Base-by-base conservation (phyloP, 2,329 filamentous ascomycete species). In the Colletotrichum aenigma region DNA sequence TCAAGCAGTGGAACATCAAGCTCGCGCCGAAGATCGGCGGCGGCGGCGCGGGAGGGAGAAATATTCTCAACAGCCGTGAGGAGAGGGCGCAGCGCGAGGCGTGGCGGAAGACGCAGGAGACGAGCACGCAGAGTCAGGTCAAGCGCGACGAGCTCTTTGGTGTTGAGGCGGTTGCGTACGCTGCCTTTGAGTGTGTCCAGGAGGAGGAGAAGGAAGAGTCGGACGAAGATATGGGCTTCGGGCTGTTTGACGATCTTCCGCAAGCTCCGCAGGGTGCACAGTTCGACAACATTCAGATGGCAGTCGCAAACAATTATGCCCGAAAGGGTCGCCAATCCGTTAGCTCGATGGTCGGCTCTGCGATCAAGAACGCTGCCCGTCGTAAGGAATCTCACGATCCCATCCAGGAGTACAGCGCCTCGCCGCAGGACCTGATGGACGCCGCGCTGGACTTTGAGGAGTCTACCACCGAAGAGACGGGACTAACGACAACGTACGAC, bases 401-500 rank as follows among this genome's bases (percentile, higher is more conserved):
- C 55, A 13, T 21, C 7, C 10, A 16, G 15, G n/a, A 36, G n/a
- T 34, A 62, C 58, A 36, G 18, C 58, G 30, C 10, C 18, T 6
- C 28, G 0, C 58, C 9, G 1, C 58, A 62, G n/a, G 16, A 70
- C 78, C 28, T 36, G 79, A 81, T 28, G 65, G 66, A 78, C 16
- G 81, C 82, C 3, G 81, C 82, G 56, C 81, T 89, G 8, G 83
- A 82, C 16, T 89, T 89, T 79, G 84, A 89, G 77, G 89, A 92
- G 74, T 90, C 90, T 0, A 82, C 86, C 7, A 87, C 91, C 76
- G 90, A 91, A 75, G 91, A 93, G 78, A 88, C 87, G 0, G 92
- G 91, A 7, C 84, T 93, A 69, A 92, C 91, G 0, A 89, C 89
- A 0, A 91, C 88, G 3, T 93, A 93, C 80, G 91, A 93, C 71